Percentiles rank a stretch among this genome's conserved stretches.
Evolutionary conservation across 73 alveolate species (phyloP).

Genomic region (Tetrahymena malaccensis): DNA sequence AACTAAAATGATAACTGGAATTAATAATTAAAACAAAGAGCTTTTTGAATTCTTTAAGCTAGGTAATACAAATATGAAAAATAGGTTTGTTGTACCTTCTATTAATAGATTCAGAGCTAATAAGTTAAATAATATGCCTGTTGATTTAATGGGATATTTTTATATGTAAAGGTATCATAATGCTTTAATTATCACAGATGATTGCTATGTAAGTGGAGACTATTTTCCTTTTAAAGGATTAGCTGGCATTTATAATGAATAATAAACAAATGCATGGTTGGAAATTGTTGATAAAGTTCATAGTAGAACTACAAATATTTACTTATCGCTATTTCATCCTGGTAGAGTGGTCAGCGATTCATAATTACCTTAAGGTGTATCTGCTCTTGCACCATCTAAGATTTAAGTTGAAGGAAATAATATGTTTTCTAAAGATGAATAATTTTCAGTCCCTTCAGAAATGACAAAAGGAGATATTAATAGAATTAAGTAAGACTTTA

Average conservation of each 20-base stretch:
- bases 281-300: constrained; percentile 31
- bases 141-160: neutral
- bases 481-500: constrained; percentile 47
- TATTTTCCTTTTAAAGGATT: constrained; percentile 9
- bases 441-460: constrained; percentile 15
- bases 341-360: constrained; percentile 31
- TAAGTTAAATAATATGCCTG: neutral
- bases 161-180: constrained; percentile 16
- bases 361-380: neutral
- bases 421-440: neutral
- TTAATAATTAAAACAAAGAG: neutral
- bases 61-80: constrained; percentile 8
- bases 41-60: constrained; percentile 8
- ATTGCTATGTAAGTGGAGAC: neutral
- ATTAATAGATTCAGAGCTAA: constrained; percentile 31
- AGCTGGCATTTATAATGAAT: constrained; percentile 6
- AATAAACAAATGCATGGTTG: constrained; percentile 15
- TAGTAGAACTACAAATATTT: neutral
- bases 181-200: constrained; percentile 15
- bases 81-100: constrained; percentile 10
- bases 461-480: constrained; percentile 54
- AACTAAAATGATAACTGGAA: neutral
- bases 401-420: constrained; percentile 19
- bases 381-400: constrained; percentile 16
- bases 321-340: neutral